Evolutionary conservation across 768 basidiomycete genomes (phyloP).

Genomic region (Naematelia encephala): DNA sequence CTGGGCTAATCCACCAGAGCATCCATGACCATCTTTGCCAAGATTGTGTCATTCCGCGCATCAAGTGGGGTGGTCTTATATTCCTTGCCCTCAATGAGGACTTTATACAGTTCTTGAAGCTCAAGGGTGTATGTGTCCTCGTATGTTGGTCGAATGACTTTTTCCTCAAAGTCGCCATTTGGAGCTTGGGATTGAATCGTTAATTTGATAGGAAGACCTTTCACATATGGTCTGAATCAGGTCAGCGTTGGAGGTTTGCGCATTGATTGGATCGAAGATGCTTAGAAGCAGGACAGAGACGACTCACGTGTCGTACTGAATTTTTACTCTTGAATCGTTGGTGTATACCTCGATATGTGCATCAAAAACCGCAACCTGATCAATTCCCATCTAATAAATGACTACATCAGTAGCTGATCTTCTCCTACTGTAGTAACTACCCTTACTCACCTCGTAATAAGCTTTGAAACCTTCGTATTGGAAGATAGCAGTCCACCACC

Average conservation of each 20-base stretch:
- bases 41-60: constrained; percentile 34
- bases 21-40: constrained; percentile 42
- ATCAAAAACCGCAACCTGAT: constrained; percentile 44
- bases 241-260: constrained; percentile 29
- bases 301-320: constrained; percentile 32
- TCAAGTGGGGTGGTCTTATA: constrained; percentile 39
- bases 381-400: constrained; percentile 30
- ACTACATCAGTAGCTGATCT: neutral
- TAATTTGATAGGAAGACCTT: constrained; percentile 42
- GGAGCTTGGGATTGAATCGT: constrained; percentile 14
- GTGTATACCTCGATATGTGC: constrained; percentile 47
- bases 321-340: constrained; percentile 31
- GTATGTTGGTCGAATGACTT: constrained; percentile 39
- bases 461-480: constrained; percentile 37
- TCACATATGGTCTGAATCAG: constrained; percentile 40
- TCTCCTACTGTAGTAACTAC: neutral
- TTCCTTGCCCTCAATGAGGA: constrained; percentile 15
- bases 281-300: constrained; percentile 1
- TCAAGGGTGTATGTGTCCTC: constrained; percentile 46
- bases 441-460: constrained; percentile 37
- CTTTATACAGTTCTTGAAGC: constrained; percentile 27
- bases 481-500: constrained; percentile 31
- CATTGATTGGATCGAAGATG: constrained; percentile 30
- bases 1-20: constrained; percentile 26
- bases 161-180: constrained; percentile 27